Conservation (phyloP, 352 stramenopile species). For the Phytophthora lateralis region DNA sequence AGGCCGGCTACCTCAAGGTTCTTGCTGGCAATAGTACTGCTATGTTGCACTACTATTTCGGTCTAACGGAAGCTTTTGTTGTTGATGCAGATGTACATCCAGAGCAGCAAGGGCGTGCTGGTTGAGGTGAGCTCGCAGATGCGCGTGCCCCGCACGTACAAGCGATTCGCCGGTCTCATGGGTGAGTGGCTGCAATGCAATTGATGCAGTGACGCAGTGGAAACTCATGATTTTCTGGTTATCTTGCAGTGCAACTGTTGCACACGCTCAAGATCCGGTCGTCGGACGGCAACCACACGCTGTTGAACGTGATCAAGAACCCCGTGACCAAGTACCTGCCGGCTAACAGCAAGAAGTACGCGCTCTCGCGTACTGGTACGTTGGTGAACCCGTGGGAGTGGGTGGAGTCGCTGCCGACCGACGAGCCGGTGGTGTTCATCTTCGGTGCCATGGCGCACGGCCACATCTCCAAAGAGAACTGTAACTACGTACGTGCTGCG, state of each 20-base stretch:
- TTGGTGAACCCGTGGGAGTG: slow-evolving; percentile 96
- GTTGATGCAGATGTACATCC: slow-evolving; percentile 88
- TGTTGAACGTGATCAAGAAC: slow-evolving; percentile 99
- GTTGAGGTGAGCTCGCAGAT: slow-evolving; percentile 99
- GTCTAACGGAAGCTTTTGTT: slow-evolving; percentile 1
- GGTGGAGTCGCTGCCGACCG: slow-evolving; percentile 89
- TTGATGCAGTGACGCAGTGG: slow-evolving; percentile 3
- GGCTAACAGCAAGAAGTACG: slow-evolving; percentile 95
- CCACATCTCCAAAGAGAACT: slow-evolving; percentile 97
- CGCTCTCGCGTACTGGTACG: slow-evolving; percentile 92
- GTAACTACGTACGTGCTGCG: slow-evolving; percentile 89
- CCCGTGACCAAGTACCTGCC: slow-evolving; percentile 97
- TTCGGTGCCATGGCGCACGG: slow-evolving; percentile 98
- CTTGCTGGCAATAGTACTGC: slow-evolving; percentile 3
- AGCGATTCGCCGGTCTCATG: slow-evolving; percentile 97
- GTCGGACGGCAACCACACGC: slow-evolving; percentile 94
- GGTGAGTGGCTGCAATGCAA: slow-evolving; percentile 51
- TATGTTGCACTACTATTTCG: not conserved
- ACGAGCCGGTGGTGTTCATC: slow-evolving; percentile 97
- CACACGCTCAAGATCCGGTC: slow-evolving; percentile 99
- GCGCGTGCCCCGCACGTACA: slow-evolving; percentile 99
- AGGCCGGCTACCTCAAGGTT: slow-evolving; percentile 96
- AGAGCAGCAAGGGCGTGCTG: slow-evolving; percentile 96
- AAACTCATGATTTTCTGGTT: slow-evolving; percentile 27
- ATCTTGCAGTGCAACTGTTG: slow-evolving; percentile 95